Conservation (phyloP, 305 asterid species). For the Caryopteris hybrid region DNA sequence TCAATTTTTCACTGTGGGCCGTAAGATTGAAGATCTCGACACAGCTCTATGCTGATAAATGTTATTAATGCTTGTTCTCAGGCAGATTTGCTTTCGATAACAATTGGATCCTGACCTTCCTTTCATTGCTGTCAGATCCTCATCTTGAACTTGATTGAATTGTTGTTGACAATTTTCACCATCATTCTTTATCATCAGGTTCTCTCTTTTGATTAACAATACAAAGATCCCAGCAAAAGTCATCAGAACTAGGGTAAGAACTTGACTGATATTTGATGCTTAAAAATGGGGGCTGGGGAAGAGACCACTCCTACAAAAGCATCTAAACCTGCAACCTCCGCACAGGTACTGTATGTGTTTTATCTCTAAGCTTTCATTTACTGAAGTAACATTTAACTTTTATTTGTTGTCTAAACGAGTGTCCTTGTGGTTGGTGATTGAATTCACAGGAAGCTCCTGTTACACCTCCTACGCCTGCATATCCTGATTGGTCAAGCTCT, state of each 20-base stretch:
- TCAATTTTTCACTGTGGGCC: constrained; percentile 2
- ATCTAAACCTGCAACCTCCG: constrained; percentile 51
- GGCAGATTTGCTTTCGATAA: not conserved
- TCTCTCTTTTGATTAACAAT: not conserved
- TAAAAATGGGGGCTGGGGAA: constrained; percentile 76
- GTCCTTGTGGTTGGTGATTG: constrained; percentile 6
- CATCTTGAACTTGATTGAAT: not conserved
- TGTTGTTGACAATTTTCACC: not conserved
- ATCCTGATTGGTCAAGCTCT: constrained; percentile 83
- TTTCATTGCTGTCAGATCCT: not conserved
- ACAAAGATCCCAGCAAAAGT: constrained; percentile 7
- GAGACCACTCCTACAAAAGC: constrained; percentile 58
- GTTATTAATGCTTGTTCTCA: constrained; percentile 15
- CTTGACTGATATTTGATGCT: constrained; percentile 27
- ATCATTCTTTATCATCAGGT: constrained; percentile 9
- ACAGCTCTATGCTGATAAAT: constrained; percentile 5
- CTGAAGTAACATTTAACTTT: not conserved
- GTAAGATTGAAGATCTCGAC: constrained; percentile 8
- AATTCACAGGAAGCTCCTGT: constrained; percentile 60
- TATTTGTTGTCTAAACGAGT: not conserved
- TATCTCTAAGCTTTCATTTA: constrained; percentile 1
- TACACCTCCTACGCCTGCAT: constrained; percentile 55
- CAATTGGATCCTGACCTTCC: not conserved
- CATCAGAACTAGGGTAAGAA: constrained; percentile 18
- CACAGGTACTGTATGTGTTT: constrained; percentile 43